Percentiles rank a stretch among this genome's conserved stretches.
phyloP scores from a whole-genome alignment of 83 land plant species.

The Picea engelmannii region DNA sequence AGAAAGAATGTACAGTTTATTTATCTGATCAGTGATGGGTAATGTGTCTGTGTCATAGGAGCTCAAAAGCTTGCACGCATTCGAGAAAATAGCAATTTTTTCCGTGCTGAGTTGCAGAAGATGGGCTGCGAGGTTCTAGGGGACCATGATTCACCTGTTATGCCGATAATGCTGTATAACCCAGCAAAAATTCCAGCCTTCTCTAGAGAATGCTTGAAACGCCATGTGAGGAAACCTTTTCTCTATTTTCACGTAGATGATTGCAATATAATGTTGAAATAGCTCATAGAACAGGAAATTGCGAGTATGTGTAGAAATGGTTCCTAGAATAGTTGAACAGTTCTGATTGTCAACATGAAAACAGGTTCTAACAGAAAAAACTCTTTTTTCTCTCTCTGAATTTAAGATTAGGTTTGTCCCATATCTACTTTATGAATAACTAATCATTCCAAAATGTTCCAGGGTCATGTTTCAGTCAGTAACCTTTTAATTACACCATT shows the following conservation, averaged over 20 bases:
- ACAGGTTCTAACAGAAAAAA: neutral
- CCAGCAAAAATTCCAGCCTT: constrained; percentile 93
- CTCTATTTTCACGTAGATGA: neutral
- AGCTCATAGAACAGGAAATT: neutral
- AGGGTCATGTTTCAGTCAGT: neutral
- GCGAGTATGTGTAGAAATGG: neutral
- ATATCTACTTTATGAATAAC: neutral
- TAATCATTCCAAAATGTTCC: neutral
- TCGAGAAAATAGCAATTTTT: constrained; percentile 92
- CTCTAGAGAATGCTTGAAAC: constrained; percentile 84
- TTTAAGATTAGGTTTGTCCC: neutral
- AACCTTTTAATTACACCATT: too few relatives aligned
- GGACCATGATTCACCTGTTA: constrained; percentile 92
- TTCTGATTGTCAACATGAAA: neutral
- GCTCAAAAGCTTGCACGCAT: constrained; percentile 80
- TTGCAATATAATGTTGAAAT: neutral
- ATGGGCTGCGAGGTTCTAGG: constrained; percentile 98
- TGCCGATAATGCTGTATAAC: constrained; percentile 98
- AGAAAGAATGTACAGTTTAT: neutral
- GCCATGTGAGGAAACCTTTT: constrained; percentile 59
- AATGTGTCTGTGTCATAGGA: constrained; percentile 36
- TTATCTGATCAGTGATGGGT: neutral
- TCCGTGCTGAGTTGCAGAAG: constrained; percentile 82
- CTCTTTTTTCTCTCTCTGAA: neutral
- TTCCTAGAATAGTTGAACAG: constrained; percentile 4